Percentiles rank a stretch among this genome's conserved stretches.
Evolutionary conservation across 106 monocot genomes (phyloP).

Genomic region (Acorus calamus): DNA sequence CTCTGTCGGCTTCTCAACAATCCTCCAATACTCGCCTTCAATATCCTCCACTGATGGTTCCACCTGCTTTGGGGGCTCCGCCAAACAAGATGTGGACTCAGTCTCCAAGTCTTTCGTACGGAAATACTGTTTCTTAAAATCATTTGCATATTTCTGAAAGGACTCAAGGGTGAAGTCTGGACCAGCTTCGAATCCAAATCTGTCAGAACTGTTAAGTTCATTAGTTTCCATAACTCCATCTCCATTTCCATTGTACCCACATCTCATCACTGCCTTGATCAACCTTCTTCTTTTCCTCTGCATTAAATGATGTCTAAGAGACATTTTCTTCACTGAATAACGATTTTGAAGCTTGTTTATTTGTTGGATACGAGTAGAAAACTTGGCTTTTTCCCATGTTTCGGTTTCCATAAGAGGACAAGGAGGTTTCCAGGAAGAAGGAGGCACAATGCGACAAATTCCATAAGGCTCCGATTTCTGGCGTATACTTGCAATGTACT

Average conservation of each 20-base stretch:
- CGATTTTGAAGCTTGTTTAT: constrained; percentile 91
- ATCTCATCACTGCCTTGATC: constrained; percentile 7
- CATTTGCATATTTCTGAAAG: constrained; percentile 57
- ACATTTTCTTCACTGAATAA: constrained; percentile 25
- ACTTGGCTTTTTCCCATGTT: constrained; percentile 58
- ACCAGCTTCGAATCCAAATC: constrained; percentile 67
- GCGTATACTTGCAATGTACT: constrained; percentile 68
- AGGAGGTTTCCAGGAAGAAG: constrained; percentile 73
- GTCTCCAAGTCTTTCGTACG: constrained; percentile 10
- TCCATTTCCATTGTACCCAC: constrained; percentile 7
- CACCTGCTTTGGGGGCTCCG: constrained; percentile 1
- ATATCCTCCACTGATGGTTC: constrained; percentile 48
- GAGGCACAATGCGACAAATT: constrained; percentile 89
- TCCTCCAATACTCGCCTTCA: constrained; percentile 77
- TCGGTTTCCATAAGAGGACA: constrained; percentile 71
- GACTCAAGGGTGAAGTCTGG: constrained; percentile 52
- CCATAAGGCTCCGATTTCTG: constrained; percentile 71
- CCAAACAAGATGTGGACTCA: not conserved
- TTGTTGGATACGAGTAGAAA: constrained; percentile 61
- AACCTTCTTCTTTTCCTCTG: constrained; percentile 58
- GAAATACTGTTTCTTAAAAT: constrained; percentile 68
- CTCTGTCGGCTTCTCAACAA: constrained; percentile 68
- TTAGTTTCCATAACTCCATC: constrained; percentile 7
- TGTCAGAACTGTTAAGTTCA: constrained; percentile 14
- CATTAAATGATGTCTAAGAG: constrained; percentile 17